Conservation (phyloP, 305 asterid species). For the Fraxinus latifolia region DNA sequence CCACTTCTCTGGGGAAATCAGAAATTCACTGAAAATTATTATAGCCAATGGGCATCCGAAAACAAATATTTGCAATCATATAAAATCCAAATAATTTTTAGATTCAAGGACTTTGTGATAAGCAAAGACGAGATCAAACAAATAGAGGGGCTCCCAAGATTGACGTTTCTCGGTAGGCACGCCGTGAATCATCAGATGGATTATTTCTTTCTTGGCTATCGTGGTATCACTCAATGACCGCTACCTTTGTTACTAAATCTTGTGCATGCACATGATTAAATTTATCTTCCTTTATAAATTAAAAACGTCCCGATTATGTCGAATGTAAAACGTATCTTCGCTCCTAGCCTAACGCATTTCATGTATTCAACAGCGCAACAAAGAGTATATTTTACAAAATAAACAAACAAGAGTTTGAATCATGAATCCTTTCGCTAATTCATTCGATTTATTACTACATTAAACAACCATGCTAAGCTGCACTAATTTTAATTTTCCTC, state of each 20-base stretch:
- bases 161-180: background rate
- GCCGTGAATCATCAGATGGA: background rate
- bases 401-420: background rate
- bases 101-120: background rate
- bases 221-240: background rate
- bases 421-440: background rate
- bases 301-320: background rate
- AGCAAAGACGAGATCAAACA: constrained; percentile 1
- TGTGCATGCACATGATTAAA: background rate
- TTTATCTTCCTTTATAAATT: background rate
- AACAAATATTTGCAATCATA: constrained; percentile 11
- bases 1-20: constrained; percentile 24
- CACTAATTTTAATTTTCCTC: background rate
- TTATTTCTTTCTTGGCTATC: background rate
- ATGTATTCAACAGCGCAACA: background rate
- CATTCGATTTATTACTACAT: background rate
- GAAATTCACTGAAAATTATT: constrained; percentile 11
- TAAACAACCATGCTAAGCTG: background rate
- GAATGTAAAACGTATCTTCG: background rate
- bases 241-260: background rate
- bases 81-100: constrained; percentile 16
- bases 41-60: constrained; percentile 35
- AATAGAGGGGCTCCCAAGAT: background rate
- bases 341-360: background rate
- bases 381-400: background rate